Evolutionary conservation across 768 basidiomycete genomes (phyloP), one percentile per base, ranked within the genome.

Genomic region (Xanthoconium purpureum): DNA sequence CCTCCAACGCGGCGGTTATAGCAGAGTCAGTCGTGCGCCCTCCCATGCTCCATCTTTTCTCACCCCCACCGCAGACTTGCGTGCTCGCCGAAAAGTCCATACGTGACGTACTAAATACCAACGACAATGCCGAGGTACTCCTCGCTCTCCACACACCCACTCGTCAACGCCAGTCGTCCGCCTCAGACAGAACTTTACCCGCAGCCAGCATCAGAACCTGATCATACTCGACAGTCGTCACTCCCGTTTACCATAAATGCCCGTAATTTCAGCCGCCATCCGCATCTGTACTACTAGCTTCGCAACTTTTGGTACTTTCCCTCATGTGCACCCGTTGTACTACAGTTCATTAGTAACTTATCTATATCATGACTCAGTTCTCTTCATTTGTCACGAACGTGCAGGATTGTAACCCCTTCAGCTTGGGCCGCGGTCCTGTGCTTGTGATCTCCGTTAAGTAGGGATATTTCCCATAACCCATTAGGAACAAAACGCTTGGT

Each of bases 11-110:
- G 74, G 81, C 14, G 81, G 82, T 35, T 83, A 84, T 58, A 76
- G 77, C 54, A 73, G 80, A 63, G 81, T 83, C 64, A 60, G 81
- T 75, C 54, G 9, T 28, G 5, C 12, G 13, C 1, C 4, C 28
- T 14, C 30, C 29, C 0, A 11, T 10, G 13, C 20, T 28, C 1
- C 20, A 3, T 35, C 40, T 24, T 38, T 5, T n/a, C 58, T 46
- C 12, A 52, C 39, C 46, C n/a, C 49, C 5, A 1, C 20, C 35
- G 36, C 56, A 91, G 88, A 82, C 84, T 5, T 89, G 88, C 64
- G 78, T 84, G 58, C 78, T 87, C 11, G 88, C 86, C 15, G 84
- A 86, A 67, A 77, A 81, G 55, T 91, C 90, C 2, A 86, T 92
- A 46, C 74, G 77, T 12, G 79, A 82, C 57, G 87, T 90, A 28